Evolutionary conservation across 169 alveolate species (phyloP), one percentile per base, ranked within the genome.

Genomic region (Toxoplasma gondii): DNA sequence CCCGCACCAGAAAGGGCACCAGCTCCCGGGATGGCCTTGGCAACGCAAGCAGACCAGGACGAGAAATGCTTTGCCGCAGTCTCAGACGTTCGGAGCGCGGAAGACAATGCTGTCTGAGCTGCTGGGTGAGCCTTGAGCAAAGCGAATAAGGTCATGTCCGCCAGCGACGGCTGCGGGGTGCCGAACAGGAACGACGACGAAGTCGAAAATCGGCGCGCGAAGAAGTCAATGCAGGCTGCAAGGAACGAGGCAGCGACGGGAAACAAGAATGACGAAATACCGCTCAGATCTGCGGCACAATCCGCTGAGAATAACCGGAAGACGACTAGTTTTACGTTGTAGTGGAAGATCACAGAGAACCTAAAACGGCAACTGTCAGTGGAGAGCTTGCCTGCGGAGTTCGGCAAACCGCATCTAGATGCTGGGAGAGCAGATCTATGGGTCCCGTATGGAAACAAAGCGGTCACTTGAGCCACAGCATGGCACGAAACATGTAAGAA

Each of bases 151-250:
- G 44, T 38, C 90, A 82, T 82, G 24, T 82, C 90, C 41, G 90
- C 90, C 17, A 82, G 67, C 41, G 90, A 41, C 67, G 90, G 90
- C 9, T 29, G 16, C 90, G 54, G 38, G 29, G 67, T 22, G 67
- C 41, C 36, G 90, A 22, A 82, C 69, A 82, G 90, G 36, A 82
- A 82, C 64, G 90, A 5, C 69, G 67, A 39, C 67, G 54, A 36
- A 64, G 45, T 16, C 86, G 86, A 19, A 38, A 78, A 38, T 2
- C 22, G 49, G 43, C 86, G 49, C 2, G 86, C 16, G 86, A 78
- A 78, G 86, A 29, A 78, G 7, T n/a, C 39, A 36, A 16, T n/a
- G n/a, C 39, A 78, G 10, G 86, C 86, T 78, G 86, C 49, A 38
- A 78, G n/a, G 24, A 19, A 78, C 22, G 49, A 16, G 22, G 10